Evolutionary conservation across 2,329 filamentous ascomycete species (phyloP).

Genomic region (Verticillium albo-atrum): DNA sequence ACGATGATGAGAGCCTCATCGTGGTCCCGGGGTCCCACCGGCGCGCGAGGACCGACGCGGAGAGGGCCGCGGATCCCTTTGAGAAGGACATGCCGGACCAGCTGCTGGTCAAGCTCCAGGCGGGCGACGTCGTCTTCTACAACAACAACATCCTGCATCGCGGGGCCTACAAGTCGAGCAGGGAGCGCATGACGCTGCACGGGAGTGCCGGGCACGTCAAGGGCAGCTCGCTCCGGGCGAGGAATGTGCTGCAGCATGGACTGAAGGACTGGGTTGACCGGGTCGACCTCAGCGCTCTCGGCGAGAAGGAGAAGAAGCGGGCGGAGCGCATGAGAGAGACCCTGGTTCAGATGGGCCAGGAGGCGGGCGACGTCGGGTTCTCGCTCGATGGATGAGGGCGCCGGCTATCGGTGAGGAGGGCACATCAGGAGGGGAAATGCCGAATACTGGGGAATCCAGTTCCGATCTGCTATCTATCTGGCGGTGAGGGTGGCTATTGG

Average conservation of each 20-base stretch:
- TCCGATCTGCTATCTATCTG: not conserved
- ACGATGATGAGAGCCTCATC: conserved; percentile 67
- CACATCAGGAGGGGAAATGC: not conserved
- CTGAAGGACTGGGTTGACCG: conserved; percentile 61
- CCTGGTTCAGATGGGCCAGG: conserved; percentile 57
- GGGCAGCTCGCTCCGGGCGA: conserved; percentile 52
- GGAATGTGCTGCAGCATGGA: conserved; percentile 73
- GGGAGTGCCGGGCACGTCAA: conserved; percentile 62
- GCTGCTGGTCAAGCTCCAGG: conserved; percentile 58
- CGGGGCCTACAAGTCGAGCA: conserved; percentile 55
- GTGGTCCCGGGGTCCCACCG: conserved; percentile 74
- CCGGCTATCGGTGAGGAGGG: not conserved
- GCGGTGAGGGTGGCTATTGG: not conserved
- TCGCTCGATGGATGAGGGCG: conserved; percentile 40
- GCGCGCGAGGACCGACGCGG: conserved; percentile 63
- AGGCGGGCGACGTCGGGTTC: conserved; percentile 59
- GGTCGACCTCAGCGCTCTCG: conserved; percentile 49
- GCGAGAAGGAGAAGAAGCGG: conserved; percentile 35
- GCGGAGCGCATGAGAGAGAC: conserved; percentile 62
- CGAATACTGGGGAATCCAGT: not conserved
- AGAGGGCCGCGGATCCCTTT: conserved; percentile 64
- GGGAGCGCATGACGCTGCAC: conserved; percentile 67
- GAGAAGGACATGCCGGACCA: conserved; percentile 59
- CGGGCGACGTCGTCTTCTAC: conserved; percentile 83
- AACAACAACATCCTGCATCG: conserved; percentile 84